These are phyloP conservation scores for Thinopyrum elongatum DNA, from an alignment of 176 grass and related monocot species.

Conservation along the genomic window DNA sequence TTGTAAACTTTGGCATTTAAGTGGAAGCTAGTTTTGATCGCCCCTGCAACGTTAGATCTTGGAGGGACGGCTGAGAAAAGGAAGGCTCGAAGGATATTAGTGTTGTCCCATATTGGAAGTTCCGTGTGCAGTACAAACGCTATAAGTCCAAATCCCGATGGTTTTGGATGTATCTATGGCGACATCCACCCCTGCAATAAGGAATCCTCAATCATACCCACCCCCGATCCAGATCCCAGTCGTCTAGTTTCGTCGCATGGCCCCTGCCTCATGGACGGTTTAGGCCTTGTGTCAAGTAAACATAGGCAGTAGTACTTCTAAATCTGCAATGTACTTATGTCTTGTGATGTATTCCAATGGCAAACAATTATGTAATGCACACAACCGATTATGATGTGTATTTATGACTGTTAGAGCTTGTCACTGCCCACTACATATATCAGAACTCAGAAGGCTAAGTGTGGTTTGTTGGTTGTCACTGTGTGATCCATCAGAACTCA, in stretches of 20 bases:
- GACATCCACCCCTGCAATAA: background rate
- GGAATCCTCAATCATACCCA: too few relatives aligned
- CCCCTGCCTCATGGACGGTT: background rate
- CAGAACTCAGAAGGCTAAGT: background rate
- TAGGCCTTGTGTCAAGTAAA: background rate
- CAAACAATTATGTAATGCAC: background rate
- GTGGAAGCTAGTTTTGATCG: background rate
- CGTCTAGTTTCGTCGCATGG: background rate
- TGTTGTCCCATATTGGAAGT: background rate
- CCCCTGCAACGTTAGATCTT: background rate
- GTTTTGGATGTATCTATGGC: background rate
- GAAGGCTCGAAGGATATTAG: background rate
- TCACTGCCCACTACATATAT: background rate
- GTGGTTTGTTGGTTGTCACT: background rate
- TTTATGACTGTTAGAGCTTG: background rate
- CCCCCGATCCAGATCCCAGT: background rate
- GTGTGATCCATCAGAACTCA: background rate
- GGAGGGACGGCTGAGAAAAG: background rate
- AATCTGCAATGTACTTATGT: background rate
- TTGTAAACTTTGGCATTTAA: background rate
- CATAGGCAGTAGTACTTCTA: slow-evolving; percentile 7
- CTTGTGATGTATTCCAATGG: background rate
- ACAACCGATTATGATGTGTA: background rate
- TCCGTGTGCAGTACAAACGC: background rate
- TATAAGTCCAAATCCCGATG: background rate